These are phyloP conservation scores for Myxozyma lipomycoides DNA, from an alignment of 805 yeast genomes.

Conservation along the genomic window DNA sequence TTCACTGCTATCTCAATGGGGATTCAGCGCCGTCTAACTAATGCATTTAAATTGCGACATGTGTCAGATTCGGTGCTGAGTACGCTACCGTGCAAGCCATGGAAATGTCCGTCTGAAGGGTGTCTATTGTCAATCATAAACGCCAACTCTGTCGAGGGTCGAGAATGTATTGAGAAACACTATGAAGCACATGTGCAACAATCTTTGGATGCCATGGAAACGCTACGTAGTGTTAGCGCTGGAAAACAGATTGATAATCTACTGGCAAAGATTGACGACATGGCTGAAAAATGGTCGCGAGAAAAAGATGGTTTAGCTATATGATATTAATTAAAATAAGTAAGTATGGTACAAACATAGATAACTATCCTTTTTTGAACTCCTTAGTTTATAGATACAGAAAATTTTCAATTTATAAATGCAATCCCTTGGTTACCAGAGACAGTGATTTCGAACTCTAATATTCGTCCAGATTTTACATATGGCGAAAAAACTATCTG, in stretches of 20 bases:
- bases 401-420: not conserved
- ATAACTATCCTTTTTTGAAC: too few species aligned
- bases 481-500: constrained; percentile 44
- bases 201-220: constrained; percentile 20
- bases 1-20: constrained; percentile 6
- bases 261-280: constrained; percentile 16
- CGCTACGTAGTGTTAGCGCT: constrained; percentile 3
- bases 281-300: constrained; percentile 14
- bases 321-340: not conserved
- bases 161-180: constrained; percentile 19
- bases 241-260: constrained; percentile 14
- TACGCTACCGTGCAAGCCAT: constrained; percentile 1
- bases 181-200: constrained; percentile 20
- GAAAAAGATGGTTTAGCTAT: constrained; percentile 1
- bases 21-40: constrained; percentile 13
- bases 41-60: constrained; percentile 5
- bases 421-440: constrained; percentile 25
- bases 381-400: not conserved
- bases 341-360: not conserved
- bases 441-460: constrained; percentile 32
- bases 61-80: constrained; percentile 1
- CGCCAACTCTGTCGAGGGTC: constrained; percentile 12
- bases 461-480: constrained; percentile 9
- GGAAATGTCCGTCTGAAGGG: constrained; percentile 23
- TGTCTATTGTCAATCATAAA: constrained; percentile 11